These are phyloP conservation scores for Ulota crispa DNA, from an alignment of 225 moss, liverwort and hornwort species.

Conservation along the genomic window DNA sequence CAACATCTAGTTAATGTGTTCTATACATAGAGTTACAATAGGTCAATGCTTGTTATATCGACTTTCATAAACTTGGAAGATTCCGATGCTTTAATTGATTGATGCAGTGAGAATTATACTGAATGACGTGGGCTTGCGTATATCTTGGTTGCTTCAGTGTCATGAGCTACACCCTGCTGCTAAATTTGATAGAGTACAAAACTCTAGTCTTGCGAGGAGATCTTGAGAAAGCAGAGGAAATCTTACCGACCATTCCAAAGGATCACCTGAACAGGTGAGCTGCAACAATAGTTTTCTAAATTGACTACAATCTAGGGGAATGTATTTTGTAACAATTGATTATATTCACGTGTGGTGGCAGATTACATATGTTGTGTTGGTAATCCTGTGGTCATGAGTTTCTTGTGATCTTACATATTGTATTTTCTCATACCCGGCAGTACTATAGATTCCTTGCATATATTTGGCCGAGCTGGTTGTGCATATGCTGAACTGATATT, in stretches of 20 bases:
- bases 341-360: background rate
- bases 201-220: conserved; percentile 88
- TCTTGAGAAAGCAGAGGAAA: conserved; percentile 74
- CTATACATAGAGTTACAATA: background rate
- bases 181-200: conserved; percentile 97
- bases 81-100: background rate
- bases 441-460: background rate
- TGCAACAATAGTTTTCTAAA: background rate
- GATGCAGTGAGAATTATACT: background rate
- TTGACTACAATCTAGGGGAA: background rate
- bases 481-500: background rate
- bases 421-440: background rate
- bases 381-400: background rate
- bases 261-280: conserved; percentile 86
- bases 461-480: background rate
- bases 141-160: conserved; percentile 54
- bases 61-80: background rate
- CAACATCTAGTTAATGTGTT: background rate
- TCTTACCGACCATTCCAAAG: conserved; percentile 82
- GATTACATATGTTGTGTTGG: background rate
- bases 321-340: background rate
- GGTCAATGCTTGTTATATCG: background rate
- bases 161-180: conserved; percentile 94
- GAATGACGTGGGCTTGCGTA: conserved; percentile 6
- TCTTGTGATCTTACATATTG: background rate